A percentile compares a stretch with the other conserved stretches of the same genome.
These are phyloP conservation scores for Macrotyloma uniflorum DNA, from an alignment of 306 rosid genomes.

Conservation along the genomic window DNA sequence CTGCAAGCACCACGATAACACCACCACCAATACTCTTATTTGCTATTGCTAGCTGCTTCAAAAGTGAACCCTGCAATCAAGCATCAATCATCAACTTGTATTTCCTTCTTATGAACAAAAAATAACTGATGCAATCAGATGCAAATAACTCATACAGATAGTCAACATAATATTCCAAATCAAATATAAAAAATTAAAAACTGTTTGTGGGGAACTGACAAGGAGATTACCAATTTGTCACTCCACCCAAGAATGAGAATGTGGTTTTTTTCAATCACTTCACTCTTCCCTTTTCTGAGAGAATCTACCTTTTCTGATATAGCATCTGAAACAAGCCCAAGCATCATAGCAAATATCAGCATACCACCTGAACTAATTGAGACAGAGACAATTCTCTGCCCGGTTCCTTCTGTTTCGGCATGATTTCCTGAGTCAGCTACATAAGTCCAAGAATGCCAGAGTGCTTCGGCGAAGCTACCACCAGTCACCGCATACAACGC, in stretches of 20 bases:
- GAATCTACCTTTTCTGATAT: slow-evolving; percentile 98
- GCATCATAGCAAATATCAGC: slow-evolving; percentile 99
- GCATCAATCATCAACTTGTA: slow-evolving; percentile 27
- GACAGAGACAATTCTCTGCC: slow-evolving; percentile 97
- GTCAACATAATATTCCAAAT: slow-evolving; percentile 17
- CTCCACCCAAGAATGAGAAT: slow-evolving; percentile 99
- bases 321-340: slow-evolving; percentile 96
- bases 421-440: slow-evolving; percentile 98
- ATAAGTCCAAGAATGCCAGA: slow-evolving; percentile 98
- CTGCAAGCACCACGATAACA: slow-evolving; percentile 95
- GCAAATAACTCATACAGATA: neutral
- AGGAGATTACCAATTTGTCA: slow-evolving; percentile 82
- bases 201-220: slow-evolving; percentile 13
- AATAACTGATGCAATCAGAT: slow-evolving; percentile 25
- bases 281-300: slow-evolving; percentile 94
- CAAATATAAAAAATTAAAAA: neutral
- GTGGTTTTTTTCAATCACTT: slow-evolving; percentile 94
- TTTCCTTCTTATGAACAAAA: slow-evolving; percentile 23
- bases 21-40: slow-evolving; percentile 95
- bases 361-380: slow-evolving; percentile 97
- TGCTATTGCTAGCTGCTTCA: slow-evolving; percentile 96
- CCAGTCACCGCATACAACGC: slow-evolving; percentile 92
- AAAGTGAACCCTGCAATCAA: slow-evolving; percentile 83
- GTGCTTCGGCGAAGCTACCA: slow-evolving; percentile 88
- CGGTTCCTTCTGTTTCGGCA: slow-evolving; percentile 92